Base-by-base conservation (phyloP, 495 filamentous ascomycete genomes). In the Penicillium angulare region DNA sequence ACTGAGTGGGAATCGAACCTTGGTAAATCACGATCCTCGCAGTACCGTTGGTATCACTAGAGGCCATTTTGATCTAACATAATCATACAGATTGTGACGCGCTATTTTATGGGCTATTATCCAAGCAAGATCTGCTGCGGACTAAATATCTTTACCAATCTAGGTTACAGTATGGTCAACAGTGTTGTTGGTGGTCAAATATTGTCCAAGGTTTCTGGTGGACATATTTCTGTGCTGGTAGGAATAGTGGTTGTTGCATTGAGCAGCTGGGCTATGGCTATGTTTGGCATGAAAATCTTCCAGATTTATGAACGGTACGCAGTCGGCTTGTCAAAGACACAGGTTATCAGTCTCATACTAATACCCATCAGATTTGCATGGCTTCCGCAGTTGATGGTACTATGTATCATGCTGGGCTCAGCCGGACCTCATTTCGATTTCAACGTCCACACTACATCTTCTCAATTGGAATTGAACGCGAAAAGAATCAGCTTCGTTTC, bases 91-190 rank as follows among this genome's bases (percentile, higher is more conserved):
- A 82, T 90, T 35, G 78, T 88, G 33, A 71, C 82, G 5, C 79
- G 87, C 5, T 90, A 85, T 60, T 80, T 82, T 41, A 90, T 90
- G 85, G 88, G 88, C 5, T 90, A 86, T 68, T 89, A 84, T 68
- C 87, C 88, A 1, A 79, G 79, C 38, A 90, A 88, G 66, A 53
- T 89, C 8, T 81, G 85, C 45, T 81, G 80, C 24, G 24, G 84
- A 0, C 66, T 92, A 18, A 89, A 89, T 49, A 71, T 90, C 10
- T 78, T 90, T 35, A 78, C 87, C 26, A 79, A 87, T 60, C 53
- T 89, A 22, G 87, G 86, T 3, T 90, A 88, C 50, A 72, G 77
- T 33, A 79, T 88, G 68, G 78, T 90, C 52, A 79, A 81, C 57
- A 78, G 74, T 40, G 65, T 74, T 42, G 60, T 82, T 39, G 73